Evolutionary conservation across 2,329 filamentous ascomycete species (phyloP).

Genomic region (Claviceps africana): DNA sequence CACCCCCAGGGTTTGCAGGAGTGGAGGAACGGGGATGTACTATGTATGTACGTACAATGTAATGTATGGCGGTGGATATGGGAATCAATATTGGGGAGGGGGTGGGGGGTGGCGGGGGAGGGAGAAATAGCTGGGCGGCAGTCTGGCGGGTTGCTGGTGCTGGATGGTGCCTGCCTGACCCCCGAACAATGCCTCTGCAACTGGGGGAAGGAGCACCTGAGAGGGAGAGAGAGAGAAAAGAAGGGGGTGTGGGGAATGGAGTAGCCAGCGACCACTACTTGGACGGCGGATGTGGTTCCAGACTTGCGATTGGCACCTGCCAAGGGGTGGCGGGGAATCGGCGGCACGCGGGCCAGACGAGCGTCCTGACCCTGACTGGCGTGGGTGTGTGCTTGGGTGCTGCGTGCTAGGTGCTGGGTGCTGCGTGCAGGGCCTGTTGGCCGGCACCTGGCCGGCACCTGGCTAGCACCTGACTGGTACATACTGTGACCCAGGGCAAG

Average conservation of each 20-base stretch:
- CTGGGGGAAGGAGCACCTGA: background rate
- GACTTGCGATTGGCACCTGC: background rate
- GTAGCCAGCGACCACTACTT: background rate
- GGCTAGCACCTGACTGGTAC: background rate
- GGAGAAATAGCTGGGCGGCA: background rate
- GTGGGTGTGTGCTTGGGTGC: background rate
- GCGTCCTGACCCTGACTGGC: background rate
- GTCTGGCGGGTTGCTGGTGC: background rate
- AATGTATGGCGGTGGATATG: slow-evolving; percentile 8
- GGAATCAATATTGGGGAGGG: background rate
- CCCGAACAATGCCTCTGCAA: background rate
- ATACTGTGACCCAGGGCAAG: background rate
- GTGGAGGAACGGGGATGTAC: slow-evolving; percentile 5
- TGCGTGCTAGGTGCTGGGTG: background rate
- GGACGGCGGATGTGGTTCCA: background rate
- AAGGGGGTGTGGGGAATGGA: background rate
- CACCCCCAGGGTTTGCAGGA: slow-evolving; percentile 9
- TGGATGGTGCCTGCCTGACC: background rate
- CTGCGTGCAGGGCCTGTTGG: too few species aligned
- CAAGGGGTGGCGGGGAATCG: background rate
- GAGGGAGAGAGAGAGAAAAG: background rate
- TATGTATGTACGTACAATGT: too few species aligned
- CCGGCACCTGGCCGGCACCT: background rate
- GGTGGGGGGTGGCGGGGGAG: too few species aligned
- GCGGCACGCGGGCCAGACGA: background rate